phyloP scores from a whole-genome alignment of 2,329 filamentous ascomycete species.

The Colletotrichum liaoningense region DNA sequence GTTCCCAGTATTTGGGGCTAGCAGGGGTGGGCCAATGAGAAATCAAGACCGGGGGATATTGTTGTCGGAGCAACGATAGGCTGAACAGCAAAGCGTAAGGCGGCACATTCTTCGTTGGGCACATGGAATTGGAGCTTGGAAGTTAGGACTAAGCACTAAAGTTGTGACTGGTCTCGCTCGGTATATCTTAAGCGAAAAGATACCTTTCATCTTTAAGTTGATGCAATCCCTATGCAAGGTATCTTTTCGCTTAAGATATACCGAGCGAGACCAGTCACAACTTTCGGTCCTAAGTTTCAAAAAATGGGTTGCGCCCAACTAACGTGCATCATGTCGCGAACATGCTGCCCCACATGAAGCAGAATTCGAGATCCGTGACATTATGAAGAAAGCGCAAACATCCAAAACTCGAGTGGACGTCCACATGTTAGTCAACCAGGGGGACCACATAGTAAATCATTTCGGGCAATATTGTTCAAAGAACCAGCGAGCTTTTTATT shows the following conservation, averaged over 20 bases:
- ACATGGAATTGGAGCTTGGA: constrained; percentile 15
- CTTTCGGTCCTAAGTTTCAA: neutral
- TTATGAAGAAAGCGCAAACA: neutral
- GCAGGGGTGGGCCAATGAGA: constrained; percentile 35
- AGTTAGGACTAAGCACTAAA: too few species aligned
- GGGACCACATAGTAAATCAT: neutral
- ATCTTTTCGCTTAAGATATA: neutral
- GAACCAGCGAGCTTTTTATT: constrained; percentile 34
- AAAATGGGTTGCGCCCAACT: neutral
- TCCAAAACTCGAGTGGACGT: neutral
- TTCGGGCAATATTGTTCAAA: constrained; percentile 21
- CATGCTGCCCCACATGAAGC: too few species aligned
- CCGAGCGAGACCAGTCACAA: neutral
- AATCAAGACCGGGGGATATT: neutral
- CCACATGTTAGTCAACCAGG: too few species aligned
- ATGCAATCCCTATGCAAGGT: neutral
- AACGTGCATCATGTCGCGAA: neutral
- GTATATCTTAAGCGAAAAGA: too few species aligned
- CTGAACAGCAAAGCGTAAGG: neutral
- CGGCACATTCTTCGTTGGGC: constrained; percentile 23
- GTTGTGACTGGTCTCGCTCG: too few species aligned
- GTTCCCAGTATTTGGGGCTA: constrained; percentile 37
- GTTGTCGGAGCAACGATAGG: constrained; percentile 42
- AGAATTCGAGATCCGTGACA: too few species aligned
- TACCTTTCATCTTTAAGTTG: neutral